Conservation (phyloP, 164 flowering plant genomes). For the Berberis vulgaris region DNA sequence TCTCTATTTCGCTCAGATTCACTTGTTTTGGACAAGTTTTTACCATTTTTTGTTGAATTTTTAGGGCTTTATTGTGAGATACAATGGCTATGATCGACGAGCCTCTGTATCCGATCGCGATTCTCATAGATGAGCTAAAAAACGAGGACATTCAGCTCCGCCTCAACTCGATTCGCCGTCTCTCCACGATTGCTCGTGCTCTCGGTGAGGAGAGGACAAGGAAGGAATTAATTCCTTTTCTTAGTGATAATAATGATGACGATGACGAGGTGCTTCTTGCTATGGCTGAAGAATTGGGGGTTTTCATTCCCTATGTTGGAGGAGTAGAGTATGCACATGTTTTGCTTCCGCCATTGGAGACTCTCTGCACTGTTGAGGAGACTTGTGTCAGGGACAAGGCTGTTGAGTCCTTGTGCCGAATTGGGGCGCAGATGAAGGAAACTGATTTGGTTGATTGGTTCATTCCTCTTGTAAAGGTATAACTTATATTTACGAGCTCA, state of each 20-base stretch:
- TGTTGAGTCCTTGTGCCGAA: slow-evolving; percentile 86
- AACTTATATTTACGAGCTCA: slow-evolving; percentile 2
- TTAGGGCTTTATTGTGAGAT: not conserved
- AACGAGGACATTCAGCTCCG: slow-evolving; percentile 94
- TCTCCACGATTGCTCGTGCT: slow-evolving; percentile 92
- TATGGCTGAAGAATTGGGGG: slow-evolving; percentile 93
- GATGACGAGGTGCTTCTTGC: slow-evolving; percentile 97
- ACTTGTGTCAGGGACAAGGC: slow-evolving; percentile 96
- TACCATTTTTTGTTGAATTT: too few species aligned
- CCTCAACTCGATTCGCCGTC: slow-evolving; percentile 75
- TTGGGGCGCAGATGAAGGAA: slow-evolving; percentile 91
- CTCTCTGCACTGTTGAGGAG: slow-evolving; percentile 87
- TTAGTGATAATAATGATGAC: slow-evolving; percentile 90
- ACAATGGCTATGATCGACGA: slow-evolving; percentile 75
- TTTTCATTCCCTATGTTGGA: slow-evolving; percentile 90
- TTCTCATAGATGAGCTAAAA: slow-evolving; percentile 83
- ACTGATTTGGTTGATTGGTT: slow-evolving; percentile 76
- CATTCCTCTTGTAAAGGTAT: slow-evolving; percentile 84
- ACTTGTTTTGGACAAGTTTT: too few species aligned
- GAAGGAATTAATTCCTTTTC: slow-evolving; percentile 86
- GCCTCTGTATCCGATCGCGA: slow-evolving; percentile 91
- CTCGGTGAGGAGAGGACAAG: slow-evolving; percentile 90
- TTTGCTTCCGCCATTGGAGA: slow-evolving; percentile 76
- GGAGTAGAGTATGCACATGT: slow-evolving; percentile 87
- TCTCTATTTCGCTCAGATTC: too few species aligned